These are phyloP conservation scores for Phyllachora maydis DNA, from an alignment of 2,329 filamentous ascomycete species.

Conservation along the genomic window DNA sequence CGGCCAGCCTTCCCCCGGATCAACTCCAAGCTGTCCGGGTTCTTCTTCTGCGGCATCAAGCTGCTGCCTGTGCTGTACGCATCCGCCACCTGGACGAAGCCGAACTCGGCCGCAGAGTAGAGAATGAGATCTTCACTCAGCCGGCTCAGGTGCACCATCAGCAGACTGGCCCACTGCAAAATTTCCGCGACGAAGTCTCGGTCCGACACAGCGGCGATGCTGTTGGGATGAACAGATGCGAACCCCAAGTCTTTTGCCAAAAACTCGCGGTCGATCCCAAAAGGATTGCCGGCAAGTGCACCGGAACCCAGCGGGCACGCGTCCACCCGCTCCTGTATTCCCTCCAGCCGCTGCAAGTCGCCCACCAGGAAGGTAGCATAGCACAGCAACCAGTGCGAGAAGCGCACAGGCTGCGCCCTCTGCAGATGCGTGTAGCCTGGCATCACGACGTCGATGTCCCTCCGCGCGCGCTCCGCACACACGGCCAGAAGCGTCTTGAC, in stretches of 20 bases:
- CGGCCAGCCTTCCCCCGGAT: conserved; percentile 60
- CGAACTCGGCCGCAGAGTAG: conserved; percentile 56
- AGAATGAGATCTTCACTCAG: conserved; percentile 79
- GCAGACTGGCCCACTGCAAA: conserved; percentile 57
- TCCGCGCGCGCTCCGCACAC: conserved; percentile 46
- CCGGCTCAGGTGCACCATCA: conserved; percentile 62
- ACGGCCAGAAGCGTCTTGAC: conserved; percentile 52
- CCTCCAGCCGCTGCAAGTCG: conserved; percentile 58
- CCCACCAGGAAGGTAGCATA: conserved; percentile 50
- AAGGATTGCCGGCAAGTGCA: conserved; percentile 64
- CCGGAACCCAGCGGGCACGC: conserved; percentile 50
- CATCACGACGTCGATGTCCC: conserved; percentile 61
- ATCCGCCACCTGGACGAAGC: conserved; percentile 56
- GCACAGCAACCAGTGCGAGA: conserved; percentile 64
- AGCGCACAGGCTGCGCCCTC: conserved; percentile 60
- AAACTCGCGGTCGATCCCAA: conserved; percentile 58
- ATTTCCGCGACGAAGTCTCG: conserved; percentile 69
- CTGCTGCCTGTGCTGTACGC: conserved; percentile 61
- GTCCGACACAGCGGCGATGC: conserved; percentile 54
- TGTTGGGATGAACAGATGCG: conserved; percentile 54
- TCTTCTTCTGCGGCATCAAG: conserved; percentile 73
- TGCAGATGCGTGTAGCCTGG: conserved; percentile 80
- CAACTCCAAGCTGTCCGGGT: conserved; percentile 48
- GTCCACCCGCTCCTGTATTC: conserved; percentile 59
- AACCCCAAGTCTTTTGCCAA: conserved; percentile 72